phyloP scores from a whole-genome alignment of 179 eudicot genomes.

The Actinidia arguta region DNA sequence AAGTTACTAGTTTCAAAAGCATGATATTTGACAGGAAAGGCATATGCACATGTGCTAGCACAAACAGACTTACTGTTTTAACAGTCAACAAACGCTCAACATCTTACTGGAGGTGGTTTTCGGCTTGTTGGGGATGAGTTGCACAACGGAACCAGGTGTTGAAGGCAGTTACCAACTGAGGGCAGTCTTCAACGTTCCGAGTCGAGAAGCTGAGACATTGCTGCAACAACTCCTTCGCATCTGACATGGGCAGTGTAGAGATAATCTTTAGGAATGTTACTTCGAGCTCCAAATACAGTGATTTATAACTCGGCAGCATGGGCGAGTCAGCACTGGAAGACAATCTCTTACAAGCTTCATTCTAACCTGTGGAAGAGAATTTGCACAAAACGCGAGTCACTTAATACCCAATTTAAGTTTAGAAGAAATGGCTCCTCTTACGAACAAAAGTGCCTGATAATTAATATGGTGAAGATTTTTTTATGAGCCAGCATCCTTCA shows the following conservation, averaged over 20 bases:
- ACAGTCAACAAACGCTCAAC: neutral
- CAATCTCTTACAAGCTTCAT: constrained; percentile 85
- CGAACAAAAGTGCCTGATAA: neutral
- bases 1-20: constrained; percentile 2
- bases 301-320: constrained; percentile 50
- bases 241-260: constrained; percentile 82
- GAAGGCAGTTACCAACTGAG: constrained; percentile 79
- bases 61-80: neutral
- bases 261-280: constrained; percentile 76
- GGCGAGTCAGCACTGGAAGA: constrained; percentile 87
- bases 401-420: neutral
- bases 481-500: too few species aligned
- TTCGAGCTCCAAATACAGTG: constrained; percentile 73
- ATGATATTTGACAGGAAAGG: constrained; percentile 14
- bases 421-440: neutral
- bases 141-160: constrained; percentile 96
- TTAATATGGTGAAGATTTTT: too few species aligned
- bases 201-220: constrained; percentile 90
- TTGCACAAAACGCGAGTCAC: neutral
- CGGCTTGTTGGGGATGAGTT: constrained; percentile 41
- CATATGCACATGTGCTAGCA: neutral
- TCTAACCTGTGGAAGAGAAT: constrained; percentile 63
- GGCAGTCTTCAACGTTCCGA: constrained; percentile 80
- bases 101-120: constrained; percentile 6
- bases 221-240: constrained; percentile 77